Base-by-base conservation (phyloP, 106 monocot genomes). In the Alisma plantagoaquatica region DNA sequence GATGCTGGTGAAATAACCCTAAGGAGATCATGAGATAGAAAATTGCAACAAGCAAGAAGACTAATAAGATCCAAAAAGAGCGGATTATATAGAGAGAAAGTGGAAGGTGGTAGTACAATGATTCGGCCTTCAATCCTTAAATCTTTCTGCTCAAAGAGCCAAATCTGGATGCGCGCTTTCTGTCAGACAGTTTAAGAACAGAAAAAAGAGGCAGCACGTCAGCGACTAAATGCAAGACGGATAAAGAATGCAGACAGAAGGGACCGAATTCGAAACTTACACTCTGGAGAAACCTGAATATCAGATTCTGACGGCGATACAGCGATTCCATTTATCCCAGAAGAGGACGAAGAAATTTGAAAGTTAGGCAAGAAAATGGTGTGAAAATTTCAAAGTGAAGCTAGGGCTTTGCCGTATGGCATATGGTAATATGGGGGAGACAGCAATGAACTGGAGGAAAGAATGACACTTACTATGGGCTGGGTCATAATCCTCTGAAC, bases 281-380 rank as follows among this genome's bases (percentile, higher is more conserved):
- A 53, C 93, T 94, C 54, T 94, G 84, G 31, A 94, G 94, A 52
- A 94, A 94, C 75, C 87, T 87, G 70, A 94, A 87, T 57, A 87
- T 94, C 33, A 88, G 87, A 70, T 88, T 94, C 92, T 92, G 75
- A n/a, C n/a, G n/a, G n/a, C n/a, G n/a, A n/a, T n/a, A n/a, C n/a
- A n/a, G n/a, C n/a, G n/a, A n/a, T n/a, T n/a, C n/a, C n/a, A n/a
- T n/a, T n/a, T 75, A 23, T 22, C 42, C 23, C 30, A 20, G 33
- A 31, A 20, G 24, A 74, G 1, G 11, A 20, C 23, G 27, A 16
- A 18, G 46, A 2, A 42, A 47, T 33, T 29, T 5, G 27, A 31
- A 43, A 4, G 15, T 23, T n/a, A 25, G 16, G 18, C 29, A 26
- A 35, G 31, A 3, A 42, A 49, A 31, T 3, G 5, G 33, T 8